phyloP scores from a whole-genome alignment of 108 stramenopile species.

The Nitzschia sp. region DNA sequence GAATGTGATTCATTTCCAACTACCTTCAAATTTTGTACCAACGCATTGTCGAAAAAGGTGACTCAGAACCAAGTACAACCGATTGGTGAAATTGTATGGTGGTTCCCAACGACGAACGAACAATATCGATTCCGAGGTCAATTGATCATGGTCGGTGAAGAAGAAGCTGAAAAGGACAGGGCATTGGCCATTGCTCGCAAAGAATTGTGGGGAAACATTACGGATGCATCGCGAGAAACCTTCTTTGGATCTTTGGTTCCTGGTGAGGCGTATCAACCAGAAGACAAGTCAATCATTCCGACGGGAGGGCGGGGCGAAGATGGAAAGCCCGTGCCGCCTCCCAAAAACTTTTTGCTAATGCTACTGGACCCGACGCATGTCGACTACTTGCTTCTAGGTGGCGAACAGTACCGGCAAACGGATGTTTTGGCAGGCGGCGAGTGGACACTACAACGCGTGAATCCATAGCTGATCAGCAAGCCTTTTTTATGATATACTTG shows the following conservation, averaged over 20 bases:
- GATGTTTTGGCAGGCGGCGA: slow-evolving; percentile 27
- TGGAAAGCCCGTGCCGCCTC: slow-evolving; percentile 72
- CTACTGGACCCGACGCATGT: slow-evolving; percentile 64
- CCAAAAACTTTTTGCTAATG: slow-evolving; percentile 82
- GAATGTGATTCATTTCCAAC: slow-evolving; percentile 10
- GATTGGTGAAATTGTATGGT: slow-evolving; percentile 83
- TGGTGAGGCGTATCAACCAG: slow-evolving; percentile 51
- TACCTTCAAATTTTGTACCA: slow-evolving; percentile 84
- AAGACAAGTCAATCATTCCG: slow-evolving; percentile 35
- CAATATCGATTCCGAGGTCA: slow-evolving; percentile 85
- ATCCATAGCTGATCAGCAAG: slow-evolving; percentile 45
- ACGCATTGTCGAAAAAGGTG: slow-evolving; percentile 73
- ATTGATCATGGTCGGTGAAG: slow-evolving; percentile 67
- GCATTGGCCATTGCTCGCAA: slow-evolving; percentile 51
- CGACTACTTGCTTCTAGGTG: slow-evolving; percentile 79
- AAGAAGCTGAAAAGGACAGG: slow-evolving; percentile 30
- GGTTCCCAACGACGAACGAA: slow-evolving; percentile 86
- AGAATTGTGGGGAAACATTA: slow-evolving; percentile 83
- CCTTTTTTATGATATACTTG: too few relatives aligned
- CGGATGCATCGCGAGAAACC: slow-evolving; percentile 76
- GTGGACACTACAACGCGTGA: slow-evolving; percentile 38
- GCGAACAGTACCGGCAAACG: slow-evolving; percentile 80
- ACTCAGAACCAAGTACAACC: slow-evolving; percentile 24
- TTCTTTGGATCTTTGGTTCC: slow-evolving; percentile 51
- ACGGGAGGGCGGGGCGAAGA: slow-evolving; percentile 68